A percentile compares a stretch with the other conserved stretches of the same genome.
These are phyloP conservation scores for Candida berthetii DNA, from an alignment of 805 yeast species.

Conservation along the genomic window DNA sequence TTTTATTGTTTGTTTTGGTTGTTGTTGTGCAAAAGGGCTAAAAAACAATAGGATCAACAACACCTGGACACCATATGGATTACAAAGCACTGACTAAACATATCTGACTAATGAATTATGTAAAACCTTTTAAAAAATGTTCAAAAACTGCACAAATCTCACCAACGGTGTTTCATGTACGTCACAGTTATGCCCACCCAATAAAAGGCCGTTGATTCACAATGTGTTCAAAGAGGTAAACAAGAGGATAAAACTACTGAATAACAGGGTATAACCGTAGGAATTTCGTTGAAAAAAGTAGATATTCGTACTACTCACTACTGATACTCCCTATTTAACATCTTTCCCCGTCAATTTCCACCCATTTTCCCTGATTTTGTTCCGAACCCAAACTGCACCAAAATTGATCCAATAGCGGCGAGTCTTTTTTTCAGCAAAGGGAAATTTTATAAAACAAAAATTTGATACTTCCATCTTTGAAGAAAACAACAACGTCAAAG, in stretches of 20 bases:
- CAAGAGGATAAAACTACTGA: not conserved
- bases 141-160: not conserved
- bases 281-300: too few species aligned
- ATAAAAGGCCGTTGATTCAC: conserved; percentile 9
- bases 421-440: not conserved
- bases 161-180: not conserved
- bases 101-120: too few species aligned
- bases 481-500: not conserved
- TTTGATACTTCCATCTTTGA: not conserved
- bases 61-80: too few species aligned
- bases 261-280: not conserved
- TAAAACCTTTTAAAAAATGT: too few species aligned
- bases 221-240: not conserved
- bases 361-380: not conserved
- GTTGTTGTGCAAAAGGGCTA: too few species aligned
- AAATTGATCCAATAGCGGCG: not conserved
- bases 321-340: not conserved
- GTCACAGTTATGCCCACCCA: conserved; percentile 11
- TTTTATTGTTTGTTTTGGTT: not conserved
- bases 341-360: too few species aligned
- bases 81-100: too few species aligned
- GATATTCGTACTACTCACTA: not conserved
- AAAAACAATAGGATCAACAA: too few species aligned
- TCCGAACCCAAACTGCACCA: not conserved
- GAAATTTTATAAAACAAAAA: not conserved